Evolutionary conservation across 2,329 filamentous ascomycete species (phyloP), one percentile per base, ranked within the genome.

Genomic region (Calonectria naviculata): DNA sequence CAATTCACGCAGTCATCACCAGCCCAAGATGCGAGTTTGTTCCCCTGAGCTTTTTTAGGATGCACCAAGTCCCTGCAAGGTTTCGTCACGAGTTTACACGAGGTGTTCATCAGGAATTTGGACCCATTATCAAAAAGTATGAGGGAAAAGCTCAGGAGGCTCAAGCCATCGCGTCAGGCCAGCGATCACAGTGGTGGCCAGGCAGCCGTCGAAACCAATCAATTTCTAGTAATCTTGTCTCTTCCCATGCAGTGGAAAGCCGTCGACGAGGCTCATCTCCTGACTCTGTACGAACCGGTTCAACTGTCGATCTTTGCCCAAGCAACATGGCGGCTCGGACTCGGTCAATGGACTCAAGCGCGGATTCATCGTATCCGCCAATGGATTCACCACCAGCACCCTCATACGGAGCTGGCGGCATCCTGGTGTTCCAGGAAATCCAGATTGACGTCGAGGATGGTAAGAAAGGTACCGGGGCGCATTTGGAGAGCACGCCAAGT

Each of bases 31-130:
- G 89, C 76, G 85, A 87, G 67, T 92, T 93, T 73, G 85, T 89
- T 1, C 91, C 92, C 0, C 83, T 93, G 34, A 88, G 83, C 52
- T 90, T 94, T 74, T 93, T 94, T 84, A 91, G 89, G 74, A 85
- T 89, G 9, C 91, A 92, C 69, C 93, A 94, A 80, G 88, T 92
- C 72, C 87, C 90, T 0, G 88, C 91, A 75, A 84, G 87, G 0
- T 88, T 90, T 73, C 87, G 91, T 52, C 85, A 89, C 5, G 87
- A 86, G 3, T 94, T 94, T 75, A 86, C 88, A 1, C 87, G 89
- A 68, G 87, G 87, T 36, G 86, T 92, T 3, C 89, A 91, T 76
- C 87, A 89, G 71, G 92, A 93, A 72, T 87, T 93, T 68, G 87
- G 87, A 17, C 87, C 85, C 24, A 79, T 89, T 17, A 76, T 88